A percentile compares a stretch with the other conserved stretches of the same genome.
These are phyloP conservation scores for Friedmanniomyces endolithicus DNA, from an alignment of 495 filamentous ascomycete species.

Conservation along the genomic window DNA sequence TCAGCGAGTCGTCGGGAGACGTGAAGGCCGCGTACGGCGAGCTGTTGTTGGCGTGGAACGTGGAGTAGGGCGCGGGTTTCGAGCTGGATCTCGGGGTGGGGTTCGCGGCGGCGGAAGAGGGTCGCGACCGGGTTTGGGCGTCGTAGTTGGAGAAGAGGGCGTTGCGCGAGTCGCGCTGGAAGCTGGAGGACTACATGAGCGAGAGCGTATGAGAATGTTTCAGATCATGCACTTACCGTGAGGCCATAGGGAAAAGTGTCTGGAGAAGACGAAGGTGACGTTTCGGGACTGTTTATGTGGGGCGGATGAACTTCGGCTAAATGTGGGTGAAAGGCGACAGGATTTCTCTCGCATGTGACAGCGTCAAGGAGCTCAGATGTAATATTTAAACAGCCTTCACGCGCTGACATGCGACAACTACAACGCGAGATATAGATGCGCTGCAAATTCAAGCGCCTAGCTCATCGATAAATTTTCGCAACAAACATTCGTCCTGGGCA, in stretches of 20 bases:
- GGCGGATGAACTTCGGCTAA: not conserved
- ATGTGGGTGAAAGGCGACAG: not conserved
- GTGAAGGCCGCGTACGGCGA: conserved; percentile 39
- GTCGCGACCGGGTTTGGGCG: conserved; percentile 15
- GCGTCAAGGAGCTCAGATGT: no score
- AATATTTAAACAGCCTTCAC: no score
- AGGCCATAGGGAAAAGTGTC: not conserved
- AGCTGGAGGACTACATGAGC: conserved; percentile 1
- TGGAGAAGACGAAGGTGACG: not conserved
- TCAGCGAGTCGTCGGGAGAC: not conserved
- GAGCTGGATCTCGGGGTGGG: conserved; percentile 5
- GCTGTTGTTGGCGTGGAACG: conserved; percentile 31
- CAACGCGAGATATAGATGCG: no score
- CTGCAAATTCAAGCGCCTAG: no score
- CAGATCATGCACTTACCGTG: not conserved
- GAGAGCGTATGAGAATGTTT: not conserved
- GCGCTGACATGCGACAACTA: no score
- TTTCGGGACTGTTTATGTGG: not conserved
- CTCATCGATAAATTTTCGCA: not conserved
- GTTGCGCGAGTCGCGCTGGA: conserved; percentile 72
- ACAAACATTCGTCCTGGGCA: not conserved
- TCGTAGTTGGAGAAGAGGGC: conserved; percentile 78
- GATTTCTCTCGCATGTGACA: not conserved
- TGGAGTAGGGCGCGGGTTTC: conserved; percentile 9
- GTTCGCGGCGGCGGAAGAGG: conserved; percentile 12